Evolutionary conservation across 495 filamentous ascomycete species (phyloP).

Genomic region (Bryoglossum gracile): DNA sequence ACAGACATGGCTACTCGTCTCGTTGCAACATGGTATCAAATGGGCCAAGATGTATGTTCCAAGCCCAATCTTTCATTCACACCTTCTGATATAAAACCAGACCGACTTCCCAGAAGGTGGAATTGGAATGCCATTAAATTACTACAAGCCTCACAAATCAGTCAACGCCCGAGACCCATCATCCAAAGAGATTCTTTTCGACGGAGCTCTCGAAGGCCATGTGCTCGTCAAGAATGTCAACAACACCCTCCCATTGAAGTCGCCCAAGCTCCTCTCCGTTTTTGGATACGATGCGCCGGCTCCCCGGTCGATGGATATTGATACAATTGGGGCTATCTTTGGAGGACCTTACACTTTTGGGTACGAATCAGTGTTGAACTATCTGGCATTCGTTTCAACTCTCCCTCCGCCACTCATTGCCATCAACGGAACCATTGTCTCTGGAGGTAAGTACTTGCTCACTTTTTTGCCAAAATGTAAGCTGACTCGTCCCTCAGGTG

Average conservation of each 20-base stretch:
- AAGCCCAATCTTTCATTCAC: constrained; percentile 55
- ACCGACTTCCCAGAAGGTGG: constrained; percentile 32
- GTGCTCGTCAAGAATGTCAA: constrained; percentile 58
- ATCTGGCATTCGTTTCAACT: not conserved
- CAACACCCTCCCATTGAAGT: constrained; percentile 47
- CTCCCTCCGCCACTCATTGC: constrained; percentile 48
- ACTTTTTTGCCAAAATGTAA: not conserved
- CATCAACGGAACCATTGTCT: constrained; percentile 74
- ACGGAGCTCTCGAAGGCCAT: constrained; percentile 46
- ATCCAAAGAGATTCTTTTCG: constrained; percentile 33
- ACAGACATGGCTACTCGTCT: constrained; percentile 34
- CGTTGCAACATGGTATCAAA: constrained; percentile 48
- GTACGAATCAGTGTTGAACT: constrained; percentile 5
- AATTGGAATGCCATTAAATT: constrained; percentile 40
- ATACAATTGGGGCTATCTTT: not conserved
- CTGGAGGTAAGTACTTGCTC: constrained; percentile 40
- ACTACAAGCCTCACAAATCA: constrained; percentile 44
- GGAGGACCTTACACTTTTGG: constrained; percentile 4
- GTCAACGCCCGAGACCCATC: constrained; percentile 41
- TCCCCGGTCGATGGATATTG: constrained; percentile 6
- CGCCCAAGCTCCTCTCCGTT: constrained; percentile 39
- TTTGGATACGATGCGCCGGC: constrained; percentile 41
- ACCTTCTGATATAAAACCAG: constrained; percentile 69
- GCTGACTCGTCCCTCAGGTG: constrained; percentile 2
- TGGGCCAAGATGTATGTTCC: constrained; percentile 28